Percentiles rank a stretch among this genome's conserved stretches.
These are phyloP conservation scores for Bipolaris sorokiniana DNA, from an alignment of 2,329 filamentous ascomycete species.

Conservation along the genomic window DNA sequence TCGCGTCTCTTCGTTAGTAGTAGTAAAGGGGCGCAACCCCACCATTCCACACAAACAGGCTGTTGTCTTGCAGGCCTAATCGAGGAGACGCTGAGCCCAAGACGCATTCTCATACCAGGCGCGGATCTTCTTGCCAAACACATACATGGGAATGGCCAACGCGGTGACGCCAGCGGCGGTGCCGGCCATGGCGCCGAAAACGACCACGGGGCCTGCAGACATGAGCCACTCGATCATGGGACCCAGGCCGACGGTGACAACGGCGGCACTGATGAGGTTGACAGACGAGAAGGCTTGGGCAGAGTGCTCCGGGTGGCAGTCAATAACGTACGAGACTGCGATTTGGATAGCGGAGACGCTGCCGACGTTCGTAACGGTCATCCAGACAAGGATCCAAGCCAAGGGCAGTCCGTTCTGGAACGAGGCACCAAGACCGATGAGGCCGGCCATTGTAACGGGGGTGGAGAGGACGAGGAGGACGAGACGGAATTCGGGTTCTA, in stretches of 20 bases:
- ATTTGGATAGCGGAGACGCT: constrained; percentile 12
- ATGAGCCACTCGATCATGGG: constrained; percentile 15
- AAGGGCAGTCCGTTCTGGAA: constrained; percentile 13
- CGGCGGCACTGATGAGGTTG: constrained; percentile 13
- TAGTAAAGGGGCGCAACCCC: too few relatives aligned
- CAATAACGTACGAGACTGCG: constrained; percentile 19
- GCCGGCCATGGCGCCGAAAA: constrained; percentile 8
- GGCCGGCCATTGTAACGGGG: constrained; percentile 15
- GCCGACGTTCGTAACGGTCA: constrained; percentile 16
- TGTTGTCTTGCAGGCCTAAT: background rate
- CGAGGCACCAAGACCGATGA: constrained; percentile 13
- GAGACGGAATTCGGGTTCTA: constrained; percentile 22
- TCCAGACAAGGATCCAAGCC: constrained; percentile 18
- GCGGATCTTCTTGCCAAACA: constrained; percentile 22
- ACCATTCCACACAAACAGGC: too few relatives aligned
- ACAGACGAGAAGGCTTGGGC: constrained; percentile 19
- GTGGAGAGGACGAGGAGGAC: constrained; percentile 16
- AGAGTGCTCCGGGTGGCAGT: constrained; percentile 21
- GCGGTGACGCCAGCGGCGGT: constrained; percentile 8
- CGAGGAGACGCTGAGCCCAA: constrained; percentile 17
- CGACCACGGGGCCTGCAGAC: background rate
- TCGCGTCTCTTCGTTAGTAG: too few relatives aligned
- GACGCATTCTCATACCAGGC: constrained; percentile 18
- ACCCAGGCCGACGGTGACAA: constrained; percentile 5
- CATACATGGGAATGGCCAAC: constrained; percentile 14